Conservation (phyloP, 306 rosid genomes). For the Corylus avellana region DNA sequence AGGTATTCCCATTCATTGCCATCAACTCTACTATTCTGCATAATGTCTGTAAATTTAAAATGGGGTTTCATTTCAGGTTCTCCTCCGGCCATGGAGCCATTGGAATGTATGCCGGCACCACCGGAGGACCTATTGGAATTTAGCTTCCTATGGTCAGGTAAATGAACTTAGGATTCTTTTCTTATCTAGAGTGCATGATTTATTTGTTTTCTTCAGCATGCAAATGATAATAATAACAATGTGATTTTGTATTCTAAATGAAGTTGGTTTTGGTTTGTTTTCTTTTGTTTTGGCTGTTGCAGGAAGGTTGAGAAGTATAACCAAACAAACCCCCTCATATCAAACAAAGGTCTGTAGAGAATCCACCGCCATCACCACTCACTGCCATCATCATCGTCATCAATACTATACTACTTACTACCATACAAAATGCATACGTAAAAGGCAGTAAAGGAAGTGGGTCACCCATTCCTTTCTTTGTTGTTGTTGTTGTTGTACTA, state of each 20-base stretch:
- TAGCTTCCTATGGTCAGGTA: conserved; percentile 54
- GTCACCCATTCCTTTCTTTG: conserved; percentile 48
- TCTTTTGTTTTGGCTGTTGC: conserved; percentile 25
- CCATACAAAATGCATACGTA: conserved; percentile 86
- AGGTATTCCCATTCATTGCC: conserved; percentile 44
- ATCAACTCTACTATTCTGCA: not conserved
- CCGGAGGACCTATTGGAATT: conserved; percentile 83
- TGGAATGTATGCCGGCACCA: conserved; percentile 80
- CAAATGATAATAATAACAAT: not conserved
- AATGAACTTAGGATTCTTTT: conserved; percentile 4
- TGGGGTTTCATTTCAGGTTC: conserved; percentile 48
- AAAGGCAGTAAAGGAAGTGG: conserved; percentile 71
- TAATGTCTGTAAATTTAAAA: conserved; percentile 15
- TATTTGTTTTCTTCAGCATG: conserved; percentile 25
- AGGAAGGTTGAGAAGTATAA: conserved; percentile 51
- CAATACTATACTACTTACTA: conserved; percentile 70
- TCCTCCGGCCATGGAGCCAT: conserved; percentile 80
- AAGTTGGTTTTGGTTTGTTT: conserved; percentile 13
- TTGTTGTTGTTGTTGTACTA: conserved; percentile 45
- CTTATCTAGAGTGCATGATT: not conserved
- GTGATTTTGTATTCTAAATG: conserved; percentile 19
- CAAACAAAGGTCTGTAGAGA: conserved; percentile 55
- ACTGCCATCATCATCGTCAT: conserved; percentile 36
- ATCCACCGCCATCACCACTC: conserved; percentile 27
- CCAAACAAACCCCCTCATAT: conserved; percentile 39